These are phyloP conservation scores for Cercospora brassicicola DNA, from an alignment of 2,329 filamentous ascomycete species.

Conservation along the genomic window DNA sequence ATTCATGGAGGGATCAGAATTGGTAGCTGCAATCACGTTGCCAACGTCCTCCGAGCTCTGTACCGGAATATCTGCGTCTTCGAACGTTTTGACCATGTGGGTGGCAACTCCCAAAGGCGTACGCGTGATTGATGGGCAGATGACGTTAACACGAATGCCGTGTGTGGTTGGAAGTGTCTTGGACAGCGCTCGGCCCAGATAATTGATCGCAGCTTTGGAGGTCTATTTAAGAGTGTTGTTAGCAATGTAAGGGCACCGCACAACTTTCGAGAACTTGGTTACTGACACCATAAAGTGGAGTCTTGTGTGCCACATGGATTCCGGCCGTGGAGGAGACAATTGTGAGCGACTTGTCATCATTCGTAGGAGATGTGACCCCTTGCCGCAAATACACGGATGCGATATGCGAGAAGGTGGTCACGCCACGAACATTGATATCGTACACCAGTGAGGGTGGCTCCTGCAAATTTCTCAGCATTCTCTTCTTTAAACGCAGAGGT, in stretches of 20 bases:
- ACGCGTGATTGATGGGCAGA: neutral
- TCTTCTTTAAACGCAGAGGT: neutral
- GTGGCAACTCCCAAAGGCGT: neutral
- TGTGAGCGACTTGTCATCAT: neutral
- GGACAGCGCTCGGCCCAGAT: neutral
- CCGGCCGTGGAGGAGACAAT: neutral
- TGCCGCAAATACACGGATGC: neutral
- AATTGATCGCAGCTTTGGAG: neutral
- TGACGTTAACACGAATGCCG: neutral
- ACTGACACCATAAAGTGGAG: neutral
- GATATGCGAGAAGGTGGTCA: neutral
- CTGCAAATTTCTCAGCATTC: neutral
- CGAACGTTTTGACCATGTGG: neutral
- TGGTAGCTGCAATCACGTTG: neutral
- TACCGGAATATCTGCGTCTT: neutral
- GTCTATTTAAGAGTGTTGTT: neutral
- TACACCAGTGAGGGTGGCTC: neutral
- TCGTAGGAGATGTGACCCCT: neutral
- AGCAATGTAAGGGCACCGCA: neutral
- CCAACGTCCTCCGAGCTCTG: neutral
- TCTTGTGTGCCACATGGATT: neutral
- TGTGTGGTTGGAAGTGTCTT: neutral
- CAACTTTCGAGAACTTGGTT: neutral
- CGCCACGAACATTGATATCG: neutral
- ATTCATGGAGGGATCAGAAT: neutral